phyloP scores from a whole-genome alignment of 2,329 filamentous ascomycete species.

The Penicillium sp. region DNA sequence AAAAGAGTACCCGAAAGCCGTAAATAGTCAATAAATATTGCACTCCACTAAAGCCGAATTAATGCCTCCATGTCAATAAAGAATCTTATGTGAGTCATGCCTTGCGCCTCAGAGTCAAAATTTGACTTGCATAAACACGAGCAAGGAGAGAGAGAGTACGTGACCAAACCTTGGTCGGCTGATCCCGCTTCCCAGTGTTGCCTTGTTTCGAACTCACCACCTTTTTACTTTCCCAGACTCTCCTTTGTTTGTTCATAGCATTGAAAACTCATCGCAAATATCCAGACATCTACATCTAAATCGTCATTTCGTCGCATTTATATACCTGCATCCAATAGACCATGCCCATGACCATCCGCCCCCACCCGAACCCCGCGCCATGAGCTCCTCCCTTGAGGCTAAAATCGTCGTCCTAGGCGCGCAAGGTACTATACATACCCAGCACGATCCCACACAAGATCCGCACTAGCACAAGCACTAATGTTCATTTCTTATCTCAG shows the following conservation, averaged over 20 bases:
- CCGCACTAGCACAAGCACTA: not conserved
- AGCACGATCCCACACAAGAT: not conserved
- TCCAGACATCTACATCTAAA: not conserved
- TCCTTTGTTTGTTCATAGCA: not conserved
- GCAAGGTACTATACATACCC: constrained; percentile 40
- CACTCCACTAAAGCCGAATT: not conserved
- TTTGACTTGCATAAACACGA: not conserved
- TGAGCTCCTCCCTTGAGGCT: constrained; percentile 52
- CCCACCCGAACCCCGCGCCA: constrained; percentile 34
- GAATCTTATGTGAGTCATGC: not conserved
- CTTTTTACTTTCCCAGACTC: not conserved
- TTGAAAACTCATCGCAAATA: not conserved
- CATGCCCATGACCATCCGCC: constrained; percentile 33
- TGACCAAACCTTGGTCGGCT: constrained; percentile 14
- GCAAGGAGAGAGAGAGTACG: too few species aligned
- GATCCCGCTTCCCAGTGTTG: constrained; percentile 15
- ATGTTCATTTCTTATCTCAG: constrained; percentile 24
- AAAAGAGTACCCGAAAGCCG: not conserved
- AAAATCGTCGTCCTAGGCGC: constrained; percentile 55
- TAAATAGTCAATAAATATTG: not conserved
- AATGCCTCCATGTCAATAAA: not conserved
- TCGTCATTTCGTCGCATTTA: not conserved
- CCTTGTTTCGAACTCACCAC: not conserved
- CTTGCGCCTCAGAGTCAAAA: not conserved
- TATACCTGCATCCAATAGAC: constrained; percentile 16